These are phyloP conservation scores for Clarireedia homoeocarpa DNA, from an alignment of 2,329 filamentous ascomycete genomes.

Conservation along the genomic window DNA sequence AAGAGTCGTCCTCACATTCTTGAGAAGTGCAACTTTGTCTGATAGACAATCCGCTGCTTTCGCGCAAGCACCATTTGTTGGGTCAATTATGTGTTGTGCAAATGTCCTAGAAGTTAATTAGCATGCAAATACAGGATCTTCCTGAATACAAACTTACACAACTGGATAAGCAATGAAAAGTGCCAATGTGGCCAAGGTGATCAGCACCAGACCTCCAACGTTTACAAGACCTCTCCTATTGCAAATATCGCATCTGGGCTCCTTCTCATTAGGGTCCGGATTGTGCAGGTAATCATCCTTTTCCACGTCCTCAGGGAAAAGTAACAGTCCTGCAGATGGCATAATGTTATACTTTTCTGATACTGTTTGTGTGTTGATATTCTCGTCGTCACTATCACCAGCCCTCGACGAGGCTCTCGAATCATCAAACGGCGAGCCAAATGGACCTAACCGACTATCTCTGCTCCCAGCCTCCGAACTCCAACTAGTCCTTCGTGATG, in stretches of 20 bases:
- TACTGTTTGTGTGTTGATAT: conserved; percentile 64
- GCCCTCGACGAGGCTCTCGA: conserved; percentile 30
- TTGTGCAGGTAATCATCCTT: conserved; percentile 68
- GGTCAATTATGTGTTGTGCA: conserved; percentile 34
- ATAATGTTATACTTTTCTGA: conserved; percentile 67
- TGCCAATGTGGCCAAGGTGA: conserved; percentile 52
- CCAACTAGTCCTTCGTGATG: conserved; percentile 57
- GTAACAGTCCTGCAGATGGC: conserved; percentile 55
- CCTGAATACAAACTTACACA: conserved; percentile 43
- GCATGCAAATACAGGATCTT: not conserved
- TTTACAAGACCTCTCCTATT: conserved; percentile 57
- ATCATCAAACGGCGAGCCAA: conserved; percentile 31
- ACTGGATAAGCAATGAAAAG: conserved; percentile 65
- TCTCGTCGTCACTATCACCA: conserved; percentile 51
- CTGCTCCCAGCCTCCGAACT: conserved; percentile 49
- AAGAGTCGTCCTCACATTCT: conserved; percentile 51
- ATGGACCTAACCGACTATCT: conserved; percentile 38
- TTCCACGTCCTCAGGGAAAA: conserved; percentile 66
- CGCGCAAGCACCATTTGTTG: conserved; percentile 25
- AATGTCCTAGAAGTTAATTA: conserved; percentile 43
- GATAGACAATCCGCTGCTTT: conserved; percentile 34
- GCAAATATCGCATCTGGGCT: conserved; percentile 56
- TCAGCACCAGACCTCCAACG: conserved; percentile 51
- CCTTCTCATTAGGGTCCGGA: conserved; percentile 56
- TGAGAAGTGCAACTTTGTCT: conserved; percentile 37